These are phyloP conservation scores for Fusarium nygamai DNA, from an alignment of 2,329 filamentous ascomycete genomes.

Conservation along the genomic window DNA sequence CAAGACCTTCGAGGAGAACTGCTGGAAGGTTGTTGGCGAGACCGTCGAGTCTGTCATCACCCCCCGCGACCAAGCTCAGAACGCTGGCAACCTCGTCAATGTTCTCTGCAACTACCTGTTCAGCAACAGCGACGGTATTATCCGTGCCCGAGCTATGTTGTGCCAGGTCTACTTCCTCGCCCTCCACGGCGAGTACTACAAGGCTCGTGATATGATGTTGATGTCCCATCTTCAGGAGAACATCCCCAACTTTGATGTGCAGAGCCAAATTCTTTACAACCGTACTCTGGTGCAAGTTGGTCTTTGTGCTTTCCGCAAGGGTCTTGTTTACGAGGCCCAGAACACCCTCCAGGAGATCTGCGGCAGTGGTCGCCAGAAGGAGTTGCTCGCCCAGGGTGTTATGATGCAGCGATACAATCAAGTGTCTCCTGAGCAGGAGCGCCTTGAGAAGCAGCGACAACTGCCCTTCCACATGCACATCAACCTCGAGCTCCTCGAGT, in stretches of 20 bases:
- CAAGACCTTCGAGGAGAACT: slow-evolving; percentile 92
- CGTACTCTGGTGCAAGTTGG: slow-evolving; percentile 97
- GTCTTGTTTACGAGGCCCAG: slow-evolving; percentile 96
- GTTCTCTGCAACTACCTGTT: slow-evolving; percentile 96
- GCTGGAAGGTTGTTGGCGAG: slow-evolving; percentile 82
- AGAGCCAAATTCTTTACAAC: slow-evolving; percentile 98
- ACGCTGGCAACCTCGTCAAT: slow-evolving; percentile 81
- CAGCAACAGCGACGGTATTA: slow-evolving; percentile 92
- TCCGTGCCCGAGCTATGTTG: slow-evolving; percentile 94
- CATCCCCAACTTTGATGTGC: slow-evolving; percentile 95
- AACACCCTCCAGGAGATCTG: slow-evolving; percentile 98
- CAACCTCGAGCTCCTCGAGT: slow-evolving; percentile 97
- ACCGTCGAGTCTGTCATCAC: slow-evolving; percentile 82
- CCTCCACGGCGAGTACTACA: slow-evolving; percentile 97
- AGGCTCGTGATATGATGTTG: slow-evolving; percentile 97
- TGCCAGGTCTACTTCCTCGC: slow-evolving; percentile 99
- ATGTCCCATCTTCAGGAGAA: slow-evolving; percentile 99
- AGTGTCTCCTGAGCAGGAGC: slow-evolving; percentile 97
- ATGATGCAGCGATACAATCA: slow-evolving; percentile 98
- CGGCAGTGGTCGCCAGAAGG: slow-evolving; percentile 96
- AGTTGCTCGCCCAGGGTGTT: slow-evolving; percentile 95
- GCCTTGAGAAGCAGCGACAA: slow-evolving; percentile 95
- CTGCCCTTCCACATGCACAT: slow-evolving; percentile 99
- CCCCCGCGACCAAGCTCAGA: slow-evolving; percentile 72
- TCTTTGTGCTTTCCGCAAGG: slow-evolving; percentile 96